Conservation (phyloP, 345 rosid genomes). For the Syzygium aromaticum region DNA sequence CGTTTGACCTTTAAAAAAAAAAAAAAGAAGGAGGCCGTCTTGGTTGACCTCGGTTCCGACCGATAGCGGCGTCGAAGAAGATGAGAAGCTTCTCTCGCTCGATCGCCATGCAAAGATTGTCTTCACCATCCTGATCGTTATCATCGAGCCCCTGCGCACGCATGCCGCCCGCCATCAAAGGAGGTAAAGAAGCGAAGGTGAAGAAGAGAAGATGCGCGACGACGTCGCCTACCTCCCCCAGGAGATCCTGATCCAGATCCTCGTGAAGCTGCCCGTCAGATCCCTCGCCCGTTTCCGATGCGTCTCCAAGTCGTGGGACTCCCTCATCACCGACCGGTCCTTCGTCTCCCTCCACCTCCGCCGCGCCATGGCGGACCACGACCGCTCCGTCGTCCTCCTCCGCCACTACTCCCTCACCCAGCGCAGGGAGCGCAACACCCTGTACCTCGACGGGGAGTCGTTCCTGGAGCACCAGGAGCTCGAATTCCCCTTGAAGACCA, state of each 20-base stretch:
- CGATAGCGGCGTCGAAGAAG: not conserved
- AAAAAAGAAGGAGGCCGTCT: not conserved
- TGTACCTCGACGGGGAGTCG: not conserved
- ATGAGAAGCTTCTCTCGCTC: not conserved
- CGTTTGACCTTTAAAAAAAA: not conserved
- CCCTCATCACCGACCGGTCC: slow-evolving; percentile 1
- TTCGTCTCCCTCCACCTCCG: slow-evolving; percentile 3
- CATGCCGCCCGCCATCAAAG: not conserved
- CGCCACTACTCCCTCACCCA: slow-evolving; percentile 4
- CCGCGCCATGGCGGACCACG: not conserved
- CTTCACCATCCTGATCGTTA: not conserved
- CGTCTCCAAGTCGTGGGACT: slow-evolving; percentile 11
- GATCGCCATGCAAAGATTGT: not conserved
- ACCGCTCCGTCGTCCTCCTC: slow-evolving; percentile 1
- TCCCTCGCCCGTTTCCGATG: slow-evolving; percentile 10
- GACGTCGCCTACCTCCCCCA: not conserved
- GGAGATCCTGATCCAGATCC: slow-evolving; percentile 5
- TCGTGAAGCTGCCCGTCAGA: slow-evolving; percentile 1
- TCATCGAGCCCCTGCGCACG: not conserved
- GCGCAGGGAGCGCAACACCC: not conserved
- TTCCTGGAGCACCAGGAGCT: not conserved
- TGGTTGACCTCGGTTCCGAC: not conserved
- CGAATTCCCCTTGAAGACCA: slow-evolving; percentile 3
- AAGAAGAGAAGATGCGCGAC: not conserved
- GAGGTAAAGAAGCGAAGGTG: not conserved